Evolutionary conservation across 2,329 filamentous ascomycete genomes (phyloP).

Genomic region (Lanzia echinophila): DNA sequence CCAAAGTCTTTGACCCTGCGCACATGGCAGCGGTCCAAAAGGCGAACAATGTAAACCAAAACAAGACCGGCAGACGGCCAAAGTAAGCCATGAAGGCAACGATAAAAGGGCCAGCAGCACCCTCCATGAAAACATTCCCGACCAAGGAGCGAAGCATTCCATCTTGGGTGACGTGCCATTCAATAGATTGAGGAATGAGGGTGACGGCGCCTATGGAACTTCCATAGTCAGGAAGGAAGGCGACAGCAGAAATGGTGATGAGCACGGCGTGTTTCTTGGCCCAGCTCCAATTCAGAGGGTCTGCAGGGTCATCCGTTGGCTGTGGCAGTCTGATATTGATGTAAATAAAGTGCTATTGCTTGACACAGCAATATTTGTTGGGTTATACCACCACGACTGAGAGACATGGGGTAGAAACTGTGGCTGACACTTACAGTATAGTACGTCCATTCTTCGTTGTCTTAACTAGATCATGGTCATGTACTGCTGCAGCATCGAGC

Average conservation of each 20-base stretch:
- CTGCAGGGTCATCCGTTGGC: constrained; percentile 32
- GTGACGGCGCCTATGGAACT: constrained; percentile 7
- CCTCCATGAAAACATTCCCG: constrained; percentile 31
- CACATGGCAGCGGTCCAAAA: constrained; percentile 12
- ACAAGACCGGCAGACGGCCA: constrained; percentile 29
- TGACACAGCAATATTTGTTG: not conserved
- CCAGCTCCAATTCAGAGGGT: constrained; percentile 32
- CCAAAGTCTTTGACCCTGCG: constrained; percentile 11
- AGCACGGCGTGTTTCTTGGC: constrained; percentile 10
- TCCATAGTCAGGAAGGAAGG: constrained; percentile 34
- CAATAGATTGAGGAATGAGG: constrained; percentile 8
- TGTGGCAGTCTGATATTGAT: constrained; percentile 29
- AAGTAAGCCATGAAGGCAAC: constrained; percentile 11
- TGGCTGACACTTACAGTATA: not conserved
- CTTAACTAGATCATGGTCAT: not conserved
- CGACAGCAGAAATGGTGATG: constrained; percentile 4
- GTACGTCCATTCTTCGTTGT: not conserved
- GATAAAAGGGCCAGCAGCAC: constrained; percentile 6
- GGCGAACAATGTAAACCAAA: constrained; percentile 12
- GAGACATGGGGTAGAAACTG: not conserved
- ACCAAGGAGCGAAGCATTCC: constrained; percentile 36
- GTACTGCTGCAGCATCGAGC: not conserved
- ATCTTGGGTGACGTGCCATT: constrained; percentile 34
- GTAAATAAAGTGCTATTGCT: not conserved
- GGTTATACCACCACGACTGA: not conserved